A percentile compares a stretch with the other conserved stretches of the same genome.
Evolutionary conservation across 768 basidiomycete genomes (phyloP).

Genomic region (Naematelia aurantialba): DNA sequence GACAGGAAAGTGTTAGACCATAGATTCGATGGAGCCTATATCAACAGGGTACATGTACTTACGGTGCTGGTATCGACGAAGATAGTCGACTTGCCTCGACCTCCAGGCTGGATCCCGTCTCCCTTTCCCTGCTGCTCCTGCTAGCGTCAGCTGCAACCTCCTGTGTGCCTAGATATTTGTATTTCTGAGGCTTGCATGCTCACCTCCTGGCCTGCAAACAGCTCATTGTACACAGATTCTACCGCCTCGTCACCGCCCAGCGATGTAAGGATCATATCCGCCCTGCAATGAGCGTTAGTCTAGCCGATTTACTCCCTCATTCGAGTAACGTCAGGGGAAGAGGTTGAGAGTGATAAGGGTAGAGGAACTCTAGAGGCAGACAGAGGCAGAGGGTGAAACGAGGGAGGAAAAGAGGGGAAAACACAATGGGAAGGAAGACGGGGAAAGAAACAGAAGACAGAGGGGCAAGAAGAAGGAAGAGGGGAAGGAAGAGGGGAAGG

Average conservation of each 20-base stretch:
- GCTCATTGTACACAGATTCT: conserved; percentile 60
- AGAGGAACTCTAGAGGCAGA: too few species aligned
- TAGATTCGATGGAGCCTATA: background rate
- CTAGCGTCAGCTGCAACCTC: too few species aligned
- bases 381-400: too few species aligned
- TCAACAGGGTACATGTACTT: conserved; percentile 55
- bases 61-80: conserved; percentile 85
- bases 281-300: conserved; percentile 38
- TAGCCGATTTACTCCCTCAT: background rate
- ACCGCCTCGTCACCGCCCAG: conserved; percentile 70
- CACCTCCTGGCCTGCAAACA: conserved; percentile 63
- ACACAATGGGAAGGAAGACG: too few species aligned
- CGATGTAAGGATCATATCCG: conserved; percentile 73
- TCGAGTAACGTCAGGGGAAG: too few species aligned
- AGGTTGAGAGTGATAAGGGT: too few species aligned
- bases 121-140: conserved; percentile 46
- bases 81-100: conserved; percentile 58
- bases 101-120: conserved; percentile 39
- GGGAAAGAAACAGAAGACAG: too few species aligned
- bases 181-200: too few species aligned
- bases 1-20: background rate
- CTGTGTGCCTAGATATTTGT: too few species aligned
- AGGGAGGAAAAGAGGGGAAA: too few species aligned
- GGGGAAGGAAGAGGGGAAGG: background rate
- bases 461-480: background rate